Base-by-base conservation (phyloP, 768 basidiomycete species). In the Vishniacozyma victoriae region DNA sequence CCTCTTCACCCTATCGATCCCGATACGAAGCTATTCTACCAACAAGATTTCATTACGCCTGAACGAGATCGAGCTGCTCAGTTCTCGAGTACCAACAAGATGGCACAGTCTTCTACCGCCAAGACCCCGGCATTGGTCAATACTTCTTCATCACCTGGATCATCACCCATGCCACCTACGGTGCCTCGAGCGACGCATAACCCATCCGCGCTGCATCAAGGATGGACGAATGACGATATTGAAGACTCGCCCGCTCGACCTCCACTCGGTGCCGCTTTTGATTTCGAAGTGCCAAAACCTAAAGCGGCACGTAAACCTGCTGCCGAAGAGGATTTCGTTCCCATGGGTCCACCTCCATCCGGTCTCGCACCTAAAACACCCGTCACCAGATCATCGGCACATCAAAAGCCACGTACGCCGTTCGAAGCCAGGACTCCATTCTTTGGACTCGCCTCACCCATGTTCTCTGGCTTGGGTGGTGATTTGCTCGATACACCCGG, bases 141-240 rank as follows among this genome's bases (percentile, higher is more conserved):
- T 31, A 52, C 61, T 2, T 53, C 61, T 7, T 67, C 64, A 29
- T 63, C 61, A 4, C 64, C 64, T 19, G 59, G 59, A 13, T 67
- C 64, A 22, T 67, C 64, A 15, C 64, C 64, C 11, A 67, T 67
- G 64, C 64, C 64, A 5, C 50, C 50, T 3, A 63, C 64, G 1
- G 52, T 63, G 29, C 49, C 50, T n/a, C 59, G 64, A 14, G 49
- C 50, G 14, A 50, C 62, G 3, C 61, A 60, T 41, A 51, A 60
- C 26, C 61, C 64, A 1, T 58, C 55, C 2, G 50, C 56, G 0
- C 29, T 63, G 1, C 60, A 60, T 35, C 59, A 63, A 50, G 56
- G 52, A 2, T 63, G 64, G 64, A 63, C 64, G 4, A 49, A 59
- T 27, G 64, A 60, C 27, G 64, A 67, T 35, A 51, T 55, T 41